These are phyloP conservation scores for Fusarium luffae DNA, from an alignment of 2,329 filamentous ascomycete species.

Conservation along the genomic window DNA sequence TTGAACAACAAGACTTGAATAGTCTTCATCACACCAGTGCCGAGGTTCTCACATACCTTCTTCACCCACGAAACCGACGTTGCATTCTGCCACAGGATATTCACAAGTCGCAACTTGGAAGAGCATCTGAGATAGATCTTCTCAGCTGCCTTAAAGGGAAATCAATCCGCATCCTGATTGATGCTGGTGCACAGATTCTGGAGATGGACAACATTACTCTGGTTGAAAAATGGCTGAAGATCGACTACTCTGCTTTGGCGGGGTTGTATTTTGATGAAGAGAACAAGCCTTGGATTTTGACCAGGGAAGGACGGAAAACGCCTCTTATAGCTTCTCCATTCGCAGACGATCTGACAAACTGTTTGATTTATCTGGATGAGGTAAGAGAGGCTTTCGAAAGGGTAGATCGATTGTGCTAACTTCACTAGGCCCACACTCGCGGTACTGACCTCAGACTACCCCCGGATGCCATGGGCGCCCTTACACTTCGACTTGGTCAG, in stretches of 20 bases:
- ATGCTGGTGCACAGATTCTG: conserved; percentile 72
- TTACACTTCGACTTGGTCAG: conserved; percentile 67
- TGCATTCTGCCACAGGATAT: conserved; percentile 54
- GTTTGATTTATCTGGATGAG: conserved; percentile 68
- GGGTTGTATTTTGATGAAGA: conserved; percentile 63
- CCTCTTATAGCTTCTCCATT: conserved; percentile 38
- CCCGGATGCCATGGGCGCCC: conserved; percentile 56
- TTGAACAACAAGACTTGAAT: conserved; percentile 70
- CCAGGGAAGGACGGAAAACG: conserved; percentile 28
- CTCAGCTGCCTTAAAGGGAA: conserved; percentile 24
- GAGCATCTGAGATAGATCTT: conserved; percentile 49
- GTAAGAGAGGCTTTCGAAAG: conserved; percentile 50
- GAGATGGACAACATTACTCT: conserved; percentile 67
- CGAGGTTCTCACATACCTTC: conserved; percentile 69
- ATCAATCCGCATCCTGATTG: conserved; percentile 67
- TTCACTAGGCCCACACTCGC: conserved; percentile 38
- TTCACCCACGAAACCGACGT: conserved; percentile 61
- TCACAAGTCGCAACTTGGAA: conserved; percentile 57
- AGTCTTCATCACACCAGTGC: conserved; percentile 70
- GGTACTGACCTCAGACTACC: conserved; percentile 70
- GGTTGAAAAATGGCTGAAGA: conserved; percentile 61
- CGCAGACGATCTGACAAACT: conserved; percentile 30
- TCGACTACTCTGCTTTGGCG: conserved; percentile 57
- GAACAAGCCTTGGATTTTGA: conserved; percentile 37
- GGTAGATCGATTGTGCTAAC: neutral